Percentiles rank a stretch among this genome's conserved stretches.
Evolutionary conservation across 257 asterid genomes (phyloP).

Genomic region (Fraxinus americana): DNA sequence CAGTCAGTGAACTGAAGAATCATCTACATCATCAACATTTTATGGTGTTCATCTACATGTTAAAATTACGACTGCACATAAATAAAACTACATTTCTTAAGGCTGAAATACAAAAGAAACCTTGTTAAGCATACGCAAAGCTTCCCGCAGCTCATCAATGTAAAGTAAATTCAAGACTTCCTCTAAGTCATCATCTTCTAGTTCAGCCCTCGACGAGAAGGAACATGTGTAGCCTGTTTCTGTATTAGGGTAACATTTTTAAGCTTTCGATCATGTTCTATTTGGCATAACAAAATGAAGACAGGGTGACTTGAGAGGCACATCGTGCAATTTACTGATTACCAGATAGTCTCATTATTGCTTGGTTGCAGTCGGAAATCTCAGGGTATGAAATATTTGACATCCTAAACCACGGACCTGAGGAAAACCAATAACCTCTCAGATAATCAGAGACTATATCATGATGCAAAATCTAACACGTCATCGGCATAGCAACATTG

Average conservation of each 20-base stretch:
- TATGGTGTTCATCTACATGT: constrained; percentile 8
- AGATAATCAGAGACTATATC: constrained; percentile 18
- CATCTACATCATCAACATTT: background rate
- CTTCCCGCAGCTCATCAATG: constrained; percentile 73
- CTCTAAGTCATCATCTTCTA: constrained; percentile 49
- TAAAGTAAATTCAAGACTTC: constrained; percentile 68
- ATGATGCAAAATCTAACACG: constrained; percentile 4
- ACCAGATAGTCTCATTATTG: constrained; percentile 75
- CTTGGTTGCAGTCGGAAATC: constrained; percentile 67
- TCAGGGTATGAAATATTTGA: constrained; percentile 76
- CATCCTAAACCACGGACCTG: constrained; percentile 97
- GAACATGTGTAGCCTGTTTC: constrained; percentile 68
- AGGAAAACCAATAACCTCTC: constrained; percentile 25
- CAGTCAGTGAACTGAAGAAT: constrained; percentile 7
- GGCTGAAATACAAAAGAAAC: constrained; percentile 36
- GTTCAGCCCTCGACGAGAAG: constrained; percentile 41
- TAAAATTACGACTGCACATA: constrained; percentile 18
- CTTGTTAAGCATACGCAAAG: constrained; percentile 58
- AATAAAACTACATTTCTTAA: background rate
- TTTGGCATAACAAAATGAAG: constrained; percentile 20
- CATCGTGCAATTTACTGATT: constrained; percentile 22
- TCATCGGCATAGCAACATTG: background rate
- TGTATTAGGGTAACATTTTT: constrained; percentile 32
- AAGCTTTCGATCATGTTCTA: constrained; percentile 20
- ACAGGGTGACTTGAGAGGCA: background rate